phyloP scores from a whole-genome alignment of 352 stramenopile species.

The Plasmopara muralis region DNA sequence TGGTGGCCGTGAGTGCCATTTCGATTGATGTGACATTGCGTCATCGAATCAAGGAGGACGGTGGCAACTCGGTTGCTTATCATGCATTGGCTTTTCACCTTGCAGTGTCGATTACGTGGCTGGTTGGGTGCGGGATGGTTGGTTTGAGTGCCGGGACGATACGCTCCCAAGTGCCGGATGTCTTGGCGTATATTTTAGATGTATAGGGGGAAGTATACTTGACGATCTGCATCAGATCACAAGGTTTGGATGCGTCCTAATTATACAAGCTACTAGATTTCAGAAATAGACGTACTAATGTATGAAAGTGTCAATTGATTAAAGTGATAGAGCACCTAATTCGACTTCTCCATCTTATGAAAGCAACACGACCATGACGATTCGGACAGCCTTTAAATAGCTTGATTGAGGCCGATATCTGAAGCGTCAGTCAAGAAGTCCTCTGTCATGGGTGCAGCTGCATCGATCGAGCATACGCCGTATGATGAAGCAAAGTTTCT shows the following conservation, averaged over 20 bases:
- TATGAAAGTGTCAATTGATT: too few relatives aligned
- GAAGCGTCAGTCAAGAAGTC: background rate
- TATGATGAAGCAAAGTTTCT: conserved; percentile 65
- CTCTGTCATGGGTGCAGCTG: conserved; percentile 35
- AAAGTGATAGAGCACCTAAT: too few relatives aligned
- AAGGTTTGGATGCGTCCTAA: conserved; percentile 12
- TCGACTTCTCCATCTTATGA: too few relatives aligned
- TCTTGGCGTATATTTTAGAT: conserved; percentile 40
- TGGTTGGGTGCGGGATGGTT: conserved; percentile 28
- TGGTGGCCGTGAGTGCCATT: conserved; percentile 38
- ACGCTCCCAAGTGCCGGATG: conserved; percentile 36
- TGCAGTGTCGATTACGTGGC: conserved; percentile 39
- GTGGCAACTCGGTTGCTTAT: conserved; percentile 20
- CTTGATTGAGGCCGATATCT: background rate
- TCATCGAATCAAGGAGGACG: conserved; percentile 11
- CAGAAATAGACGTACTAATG: too few relatives aligned
- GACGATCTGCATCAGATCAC: conserved; percentile 17
- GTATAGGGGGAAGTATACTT: conserved; percentile 21
- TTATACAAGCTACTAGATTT: too few relatives aligned
- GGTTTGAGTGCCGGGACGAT: conserved; percentile 33
- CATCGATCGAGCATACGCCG: conserved; percentile 48
- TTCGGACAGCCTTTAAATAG: background rate
- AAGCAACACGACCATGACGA: too few relatives aligned
- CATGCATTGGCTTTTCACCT: conserved; percentile 37
- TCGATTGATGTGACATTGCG: conserved; percentile 23